Percentiles rank a stretch among this genome's conserved stretches.
These are phyloP conservation scores for Drechslerella coelobrocha DNA, from an alignment of 2,329 filamentous ascomycete genomes.

Conservation along the genomic window DNA sequence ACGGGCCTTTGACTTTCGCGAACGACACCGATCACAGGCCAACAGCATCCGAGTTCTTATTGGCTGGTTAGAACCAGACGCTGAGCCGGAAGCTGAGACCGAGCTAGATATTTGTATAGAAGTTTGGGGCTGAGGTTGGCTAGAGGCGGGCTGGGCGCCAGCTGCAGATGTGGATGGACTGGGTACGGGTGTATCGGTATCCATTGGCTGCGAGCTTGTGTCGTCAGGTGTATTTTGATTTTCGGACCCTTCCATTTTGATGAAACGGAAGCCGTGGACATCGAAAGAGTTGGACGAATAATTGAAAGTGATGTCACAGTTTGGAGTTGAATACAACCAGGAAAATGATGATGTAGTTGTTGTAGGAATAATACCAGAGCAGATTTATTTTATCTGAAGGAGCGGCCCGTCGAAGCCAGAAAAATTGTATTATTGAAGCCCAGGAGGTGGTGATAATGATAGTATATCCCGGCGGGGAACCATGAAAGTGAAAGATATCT, in stretches of 20 bases:
- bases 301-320: too few relatives aligned
- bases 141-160: background rate
- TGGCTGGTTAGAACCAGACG: background rate
- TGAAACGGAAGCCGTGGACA: constrained; percentile 6
- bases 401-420: too few relatives aligned
- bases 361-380: too few relatives aligned
- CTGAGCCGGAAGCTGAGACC: background rate
- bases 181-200: constrained; percentile 2
- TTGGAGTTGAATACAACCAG: background rate
- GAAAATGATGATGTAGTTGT: background rate
- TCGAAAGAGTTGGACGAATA: background rate
- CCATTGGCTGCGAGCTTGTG: constrained; percentile 2
- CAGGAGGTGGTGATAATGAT: too few relatives aligned
- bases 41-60: constrained; percentile 42
- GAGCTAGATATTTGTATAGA: background rate
- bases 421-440: too few relatives aligned
- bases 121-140: background rate
- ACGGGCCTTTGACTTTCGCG: constrained; percentile 35
- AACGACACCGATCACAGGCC: constrained; percentile 42
- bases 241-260: constrained; percentile 30
- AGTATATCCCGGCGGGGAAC: too few relatives aligned
- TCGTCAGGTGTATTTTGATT: constrained; percentile 7
- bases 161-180: background rate
- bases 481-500: too few relatives aligned
- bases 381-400: too few relatives aligned